Base-by-base conservation (phyloP, 164 flowering plant species). In the Tetracentron sinense region DNA sequence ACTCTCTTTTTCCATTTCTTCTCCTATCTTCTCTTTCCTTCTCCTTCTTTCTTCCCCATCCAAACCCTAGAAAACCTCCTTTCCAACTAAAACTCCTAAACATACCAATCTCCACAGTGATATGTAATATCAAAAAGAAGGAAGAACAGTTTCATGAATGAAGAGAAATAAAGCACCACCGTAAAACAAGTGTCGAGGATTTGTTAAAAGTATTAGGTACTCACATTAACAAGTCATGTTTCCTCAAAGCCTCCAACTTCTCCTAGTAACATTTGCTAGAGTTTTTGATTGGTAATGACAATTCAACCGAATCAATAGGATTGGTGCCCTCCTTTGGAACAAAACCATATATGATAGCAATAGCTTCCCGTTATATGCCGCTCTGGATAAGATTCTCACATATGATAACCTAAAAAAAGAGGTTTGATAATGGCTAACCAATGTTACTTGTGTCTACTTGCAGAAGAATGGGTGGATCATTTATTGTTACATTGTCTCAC, bases 311-410 rank as follows among this genome's bases (percentile, higher is more conserved):
- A 74, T 90, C 98, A 66, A 75, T 78, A 23, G 97, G 95, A 63
- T 93, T 90, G 63, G 94, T 79, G 54, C 98, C 97, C 61, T 90
- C 94, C 69, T 68, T 85, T 23, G 97, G 96, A 73, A 93, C 97
- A 81, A 93, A 93, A 61, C 97, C 98, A 79, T 93, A 79, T 93
- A 93, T 11, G 98, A 93, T 25, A 93, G 88, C 76, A 93, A 69
- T 16, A 93, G 79, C 77, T 93, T 97, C 56, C 98, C 98, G 74
- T 90, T 93, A 44, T 97, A 93, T 76, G n/a, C n/a, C n/a, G n/a
- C n/a, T n/a, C n/a, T n/a, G n/a, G n/a, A n/a, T n/a, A n/a, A n/a
- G n/a, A n/a, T n/a, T n/a, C n/a, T n/a, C n/a, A n/a, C n/a, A n/a
- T n/a, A n/a, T n/a, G n/a, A n/a, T n/a, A n/a, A n/a, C n/a, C n/a